These are phyloP conservation scores for Monilinia laxa DNA, from an alignment of 2,329 filamentous ascomycete species.

Conservation along the genomic window DNA sequence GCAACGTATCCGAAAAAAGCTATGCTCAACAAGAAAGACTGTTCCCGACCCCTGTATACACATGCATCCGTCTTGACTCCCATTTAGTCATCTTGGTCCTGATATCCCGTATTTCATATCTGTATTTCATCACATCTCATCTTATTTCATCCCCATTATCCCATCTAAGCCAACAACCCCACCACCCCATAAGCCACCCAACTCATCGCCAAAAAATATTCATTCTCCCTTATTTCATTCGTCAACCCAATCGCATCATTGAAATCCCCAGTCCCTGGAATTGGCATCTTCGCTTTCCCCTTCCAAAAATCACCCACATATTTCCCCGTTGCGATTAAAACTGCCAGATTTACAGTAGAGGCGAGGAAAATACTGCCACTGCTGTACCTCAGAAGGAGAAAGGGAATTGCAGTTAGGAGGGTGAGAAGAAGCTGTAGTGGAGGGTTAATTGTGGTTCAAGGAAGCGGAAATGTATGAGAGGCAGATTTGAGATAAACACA, in stretches of 20 bases:
- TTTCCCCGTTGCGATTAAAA: background rate
- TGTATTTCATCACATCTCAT: background rate
- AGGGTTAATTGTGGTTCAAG: background rate
- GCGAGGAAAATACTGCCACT: background rate
- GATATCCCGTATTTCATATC: background rate
- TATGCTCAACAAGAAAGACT: background rate
- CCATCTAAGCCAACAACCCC: conserved; percentile 5
- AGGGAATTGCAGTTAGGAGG: background rate
- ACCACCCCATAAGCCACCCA: conserved; percentile 8
- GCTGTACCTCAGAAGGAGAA: background rate
- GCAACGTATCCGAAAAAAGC: background rate
- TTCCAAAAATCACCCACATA: conserved; percentile 21
- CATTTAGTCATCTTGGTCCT: background rate
- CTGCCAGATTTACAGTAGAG: background rate
- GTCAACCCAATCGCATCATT: conserved; percentile 22
- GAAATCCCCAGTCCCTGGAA: conserved; percentile 1
- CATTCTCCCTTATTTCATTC: background rate
- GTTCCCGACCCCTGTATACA: too few relatives aligned
- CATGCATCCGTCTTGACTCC: background rate
- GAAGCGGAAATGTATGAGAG: background rate
- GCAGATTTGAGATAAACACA: background rate
- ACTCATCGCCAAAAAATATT: background rate
- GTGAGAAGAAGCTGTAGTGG: background rate
- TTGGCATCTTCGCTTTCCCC: conserved; percentile 5
- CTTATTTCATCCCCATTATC: background rate